phyloP scores from a whole-genome alignment of 1,284 basidiomycete species.

The Coniophora puteana region DNA sequence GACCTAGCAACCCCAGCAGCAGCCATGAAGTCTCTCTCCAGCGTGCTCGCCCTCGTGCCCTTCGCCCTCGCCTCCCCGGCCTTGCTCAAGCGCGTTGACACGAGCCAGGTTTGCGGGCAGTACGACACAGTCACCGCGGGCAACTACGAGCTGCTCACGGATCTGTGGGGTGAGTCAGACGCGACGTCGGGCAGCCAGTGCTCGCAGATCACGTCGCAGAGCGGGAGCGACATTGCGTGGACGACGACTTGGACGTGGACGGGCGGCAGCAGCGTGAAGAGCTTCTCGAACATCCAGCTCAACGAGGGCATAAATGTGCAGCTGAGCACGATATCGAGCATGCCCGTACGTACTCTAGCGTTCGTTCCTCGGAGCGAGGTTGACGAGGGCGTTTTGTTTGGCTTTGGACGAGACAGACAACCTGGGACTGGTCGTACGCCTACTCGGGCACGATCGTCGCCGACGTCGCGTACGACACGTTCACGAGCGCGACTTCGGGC shows the following conservation, averaged over 20 bases:
- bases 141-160: conserved; percentile 43
- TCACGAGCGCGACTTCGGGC: conserved; percentile 49
- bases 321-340: conserved; percentile 49
- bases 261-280: conserved; percentile 53
- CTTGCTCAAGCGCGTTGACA: conserved; percentile 24
- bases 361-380: too few species aligned
- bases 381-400: neutral
- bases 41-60: conserved; percentile 19
- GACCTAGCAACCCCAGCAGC: too few species aligned
- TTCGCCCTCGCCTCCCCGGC: conserved; percentile 15
- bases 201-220: conserved; percentile 43
- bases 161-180: conserved; percentile 49
- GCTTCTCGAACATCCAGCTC: conserved; percentile 55
- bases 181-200: conserved; percentile 54
- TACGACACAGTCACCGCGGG: conserved; percentile 45
- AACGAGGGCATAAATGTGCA: conserved; percentile 49
- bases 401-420: conserved; percentile 25
- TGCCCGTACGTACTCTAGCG: conserved; percentile 39
- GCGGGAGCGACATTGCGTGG: conserved; percentile 48
- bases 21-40: conserved; percentile 13
- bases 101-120: conserved; percentile 40
- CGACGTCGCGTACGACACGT: conserved; percentile 60
- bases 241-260: conserved; percentile 52
- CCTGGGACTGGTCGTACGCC: conserved; percentile 41
- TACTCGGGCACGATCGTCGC: conserved; percentile 34